Conservation (phyloP, 805 yeast genomes). For the Wilhelminamyces savonicus region DNA sequence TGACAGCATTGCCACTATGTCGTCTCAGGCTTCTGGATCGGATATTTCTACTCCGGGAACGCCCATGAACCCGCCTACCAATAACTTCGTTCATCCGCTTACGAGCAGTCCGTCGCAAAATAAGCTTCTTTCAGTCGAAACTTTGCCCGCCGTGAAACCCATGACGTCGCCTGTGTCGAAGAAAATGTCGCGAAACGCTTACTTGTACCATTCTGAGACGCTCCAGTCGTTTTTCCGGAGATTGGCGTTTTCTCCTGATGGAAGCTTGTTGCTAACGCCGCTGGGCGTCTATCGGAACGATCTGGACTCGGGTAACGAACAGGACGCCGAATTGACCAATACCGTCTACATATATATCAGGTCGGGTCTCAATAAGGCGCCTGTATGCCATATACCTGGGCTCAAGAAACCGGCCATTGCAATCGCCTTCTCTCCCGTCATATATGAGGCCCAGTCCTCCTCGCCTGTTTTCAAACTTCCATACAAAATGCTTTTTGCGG, state of each 20-base stretch:
- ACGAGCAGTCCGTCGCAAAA: not conserved
- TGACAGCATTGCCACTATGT: too few relatives aligned
- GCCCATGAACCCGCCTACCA: not conserved
- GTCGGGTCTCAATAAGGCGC: constrained; percentile 57
- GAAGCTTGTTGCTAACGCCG: constrained; percentile 66
- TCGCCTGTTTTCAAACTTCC: constrained; percentile 48
- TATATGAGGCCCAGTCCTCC: constrained; percentile 36
- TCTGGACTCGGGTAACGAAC: constrained; percentile 4
- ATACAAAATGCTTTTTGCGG: constrained; percentile 82
- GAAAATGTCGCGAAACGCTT: not conserved
- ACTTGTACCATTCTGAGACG: constrained; percentile 75
- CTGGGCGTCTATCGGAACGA: constrained; percentile 52
- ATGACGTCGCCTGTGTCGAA: not conserved
- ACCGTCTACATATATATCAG: constrained; percentile 80
- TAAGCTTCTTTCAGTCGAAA: not conserved
- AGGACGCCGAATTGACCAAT: constrained; percentile 42
- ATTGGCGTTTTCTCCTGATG: constrained; percentile 85
- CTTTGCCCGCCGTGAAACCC: constrained; percentile 1
- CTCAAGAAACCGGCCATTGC: constrained; percentile 81
- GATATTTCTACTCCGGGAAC: too few relatives aligned
- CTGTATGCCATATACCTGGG: constrained; percentile 75
- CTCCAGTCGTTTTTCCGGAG: constrained; percentile 87
- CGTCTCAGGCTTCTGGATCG: too few relatives aligned
- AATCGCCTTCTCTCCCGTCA: constrained; percentile 66
- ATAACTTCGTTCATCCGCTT: not conserved